Base-by-base conservation (phyloP, 352 stramenopile species). In the Phytophthora podocarpi region DNA sequence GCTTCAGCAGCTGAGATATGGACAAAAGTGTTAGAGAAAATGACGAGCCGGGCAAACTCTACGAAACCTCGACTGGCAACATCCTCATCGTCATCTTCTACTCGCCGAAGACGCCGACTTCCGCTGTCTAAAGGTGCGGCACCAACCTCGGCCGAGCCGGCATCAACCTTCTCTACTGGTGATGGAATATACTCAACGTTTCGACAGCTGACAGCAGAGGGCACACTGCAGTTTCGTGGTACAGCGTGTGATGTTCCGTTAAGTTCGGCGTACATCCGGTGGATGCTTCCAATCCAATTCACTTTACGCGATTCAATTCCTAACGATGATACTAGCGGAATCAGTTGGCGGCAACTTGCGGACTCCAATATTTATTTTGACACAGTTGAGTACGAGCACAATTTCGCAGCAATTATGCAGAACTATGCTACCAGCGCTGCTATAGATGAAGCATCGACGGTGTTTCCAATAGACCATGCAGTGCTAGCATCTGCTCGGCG, bases 291-390 rank as follows among this genome's bases (percentile, higher is more conserved):
- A 49, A 31, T 9, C 12, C 18, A 46, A 3, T 9, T 39, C n/a
- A 42, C 2, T 31, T 5, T 3, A n/a, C n/a, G n/a, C n/a, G 32
- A 32, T 31, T 7, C n/a, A 39, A 15, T 20, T 23, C 12, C 24
- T 28, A 27, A 26, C 20, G 32, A 20, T 21, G 45, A 23, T 37
- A 32, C 24, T 27, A 37, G 6, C 10, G 31, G 10, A 28, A 54
- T 4, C 12, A 21, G 16, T 37, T 32, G 12, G 9, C 18, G 27
- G 26, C 28, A 24, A 43, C 7, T 59, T 31, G 57, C 51, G 4
- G 63, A 78, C 26, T 58, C 41, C 15, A 80, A 74, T 52, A 54
- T 82, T 26, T 82, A 80, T 41, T 77, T 82, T 34, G 50, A 76
- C 13, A 28, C 71, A 41, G 35, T 52, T 8, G 73, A 80, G 49